Percentiles rank a stretch among this genome's conserved stretches.
Evolutionary conservation across 164 flowering plant genomes (phyloP).

Genomic region (Vitis labrusca): DNA sequence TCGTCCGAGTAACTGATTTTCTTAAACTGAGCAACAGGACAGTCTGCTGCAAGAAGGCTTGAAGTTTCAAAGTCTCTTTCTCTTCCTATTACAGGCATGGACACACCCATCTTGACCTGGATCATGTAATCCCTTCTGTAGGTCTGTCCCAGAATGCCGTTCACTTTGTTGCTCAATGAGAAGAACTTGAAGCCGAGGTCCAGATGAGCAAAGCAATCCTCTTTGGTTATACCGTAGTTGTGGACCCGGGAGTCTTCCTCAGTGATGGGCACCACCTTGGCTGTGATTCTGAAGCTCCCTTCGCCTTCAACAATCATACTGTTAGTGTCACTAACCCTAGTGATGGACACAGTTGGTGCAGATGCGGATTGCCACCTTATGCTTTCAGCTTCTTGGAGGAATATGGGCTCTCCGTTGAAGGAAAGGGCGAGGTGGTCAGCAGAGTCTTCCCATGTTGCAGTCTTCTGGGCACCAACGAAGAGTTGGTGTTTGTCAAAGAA

Average conservation of each 20-base stretch:
- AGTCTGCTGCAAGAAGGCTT: constrained; percentile 5
- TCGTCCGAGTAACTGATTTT: background rate
- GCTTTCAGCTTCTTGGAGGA: constrained; percentile 2
- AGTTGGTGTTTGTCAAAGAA: constrained; percentile 13
- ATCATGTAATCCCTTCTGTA: constrained; percentile 5
- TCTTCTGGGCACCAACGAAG: constrained; percentile 9
- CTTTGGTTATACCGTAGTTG: constrained; percentile 9
- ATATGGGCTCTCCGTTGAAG: constrained; percentile 9
- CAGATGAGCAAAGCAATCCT: constrained; percentile 19
- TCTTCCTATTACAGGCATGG: constrained; percentile 15
- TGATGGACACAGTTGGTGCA: background rate
- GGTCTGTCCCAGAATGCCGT: constrained; percentile 13
- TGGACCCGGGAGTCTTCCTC: constrained; percentile 8
- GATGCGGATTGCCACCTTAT: constrained; percentile 1
- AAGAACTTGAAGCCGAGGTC: constrained; percentile 17
- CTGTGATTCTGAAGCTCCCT: constrained; percentile 10
- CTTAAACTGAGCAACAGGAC: constrained; percentile 3
- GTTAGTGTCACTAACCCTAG: background rate
- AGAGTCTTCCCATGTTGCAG: constrained; percentile 7
- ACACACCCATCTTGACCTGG: constrained; percentile 4
- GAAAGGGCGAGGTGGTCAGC: constrained; percentile 8
- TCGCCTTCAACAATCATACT: background rate
- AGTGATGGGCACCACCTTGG: constrained; percentile 12
- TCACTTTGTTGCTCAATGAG: background rate
- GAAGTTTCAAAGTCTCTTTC: constrained; percentile 2